Evolutionary conservation across 208 protist genomes (phyloP).

Genomic region (Leishmania mexicana): DNA sequence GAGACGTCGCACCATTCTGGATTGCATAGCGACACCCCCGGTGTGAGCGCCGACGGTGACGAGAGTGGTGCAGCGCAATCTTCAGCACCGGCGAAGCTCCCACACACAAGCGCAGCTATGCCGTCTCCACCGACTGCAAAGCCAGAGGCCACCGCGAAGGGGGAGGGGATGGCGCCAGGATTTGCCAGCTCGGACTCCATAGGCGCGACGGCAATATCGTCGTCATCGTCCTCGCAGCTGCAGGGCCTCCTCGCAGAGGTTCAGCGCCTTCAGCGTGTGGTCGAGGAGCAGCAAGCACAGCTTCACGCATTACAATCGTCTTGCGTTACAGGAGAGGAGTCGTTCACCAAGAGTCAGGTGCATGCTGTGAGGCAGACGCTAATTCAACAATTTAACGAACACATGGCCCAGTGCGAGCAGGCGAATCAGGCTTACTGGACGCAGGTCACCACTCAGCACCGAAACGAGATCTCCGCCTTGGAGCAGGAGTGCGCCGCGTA

Average conservation of each 20-base stretch:
- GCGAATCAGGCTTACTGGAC: constrained; percentile 46
- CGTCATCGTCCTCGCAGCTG: neutral
- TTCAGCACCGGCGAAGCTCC: neutral
- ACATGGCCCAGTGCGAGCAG: constrained; percentile 54
- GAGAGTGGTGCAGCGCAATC: neutral
- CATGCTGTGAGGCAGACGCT: constrained; percentile 24
- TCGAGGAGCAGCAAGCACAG: constrained; percentile 14
- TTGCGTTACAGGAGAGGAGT: neutral
- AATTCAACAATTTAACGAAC: constrained; percentile 50
- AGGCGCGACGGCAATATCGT: neutral
- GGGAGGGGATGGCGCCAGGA: neutral
- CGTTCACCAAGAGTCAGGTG: constrained; percentile 27
- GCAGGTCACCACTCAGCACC: constrained; percentile 26
- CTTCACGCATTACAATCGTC: constrained; percentile 3
- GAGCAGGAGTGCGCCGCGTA: constrained; percentile 19
- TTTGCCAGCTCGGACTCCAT: neutral
- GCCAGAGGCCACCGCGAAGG: neutral
- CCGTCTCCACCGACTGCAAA: neutral
- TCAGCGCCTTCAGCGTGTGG: constrained; percentile 14
- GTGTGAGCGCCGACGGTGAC: neutral
- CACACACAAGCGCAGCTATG: neutral
- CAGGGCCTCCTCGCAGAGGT: constrained; percentile 9
- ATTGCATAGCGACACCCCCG: neutral
- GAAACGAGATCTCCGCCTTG: constrained; percentile 22
- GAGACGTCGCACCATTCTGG: neutral